Percentiles rank a stretch among this genome's conserved stretches.
These are phyloP conservation scores for Candida pseudoviswanathii DNA, from an alignment of 1,139 yeast genomes.

Conservation along the genomic window DNA sequence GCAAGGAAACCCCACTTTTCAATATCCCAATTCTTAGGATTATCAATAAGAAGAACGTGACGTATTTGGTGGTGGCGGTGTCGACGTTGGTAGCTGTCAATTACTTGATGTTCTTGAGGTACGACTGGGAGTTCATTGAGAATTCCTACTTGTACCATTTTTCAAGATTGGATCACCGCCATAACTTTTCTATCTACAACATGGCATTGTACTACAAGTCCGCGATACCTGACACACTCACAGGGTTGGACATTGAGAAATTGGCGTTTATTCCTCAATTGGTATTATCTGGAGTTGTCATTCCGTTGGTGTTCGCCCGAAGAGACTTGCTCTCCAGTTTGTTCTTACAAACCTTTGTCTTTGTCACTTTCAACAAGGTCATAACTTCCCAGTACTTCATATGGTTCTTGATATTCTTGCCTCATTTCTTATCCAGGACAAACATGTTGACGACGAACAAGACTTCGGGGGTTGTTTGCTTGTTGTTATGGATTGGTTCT, in stretches of 20 bases:
- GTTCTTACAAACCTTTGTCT: conserved; percentile 87
- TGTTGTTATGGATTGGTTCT: conserved; percentile 62
- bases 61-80: conserved; percentile 42
- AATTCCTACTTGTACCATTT: conserved; percentile 86
- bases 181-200: conserved; percentile 89
- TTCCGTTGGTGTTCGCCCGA: conserved; percentile 63
- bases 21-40: conserved; percentile 35
- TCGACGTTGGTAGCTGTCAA: conserved; percentile 51
- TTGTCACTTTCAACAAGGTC: conserved; percentile 90
- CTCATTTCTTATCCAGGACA: conserved; percentile 62
- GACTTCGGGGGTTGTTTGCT: conserved; percentile 39
- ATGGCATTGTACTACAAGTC: conserved; percentile 70
- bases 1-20: conserved; percentile 22
- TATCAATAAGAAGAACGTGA: conserved; percentile 48
- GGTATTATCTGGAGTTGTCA: conserved; percentile 53
- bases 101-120: conserved; percentile 59
- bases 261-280: conserved; percentile 86
- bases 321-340: conserved; percentile 61
- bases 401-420: conserved; percentile 87
- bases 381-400: conserved; percentile 93
- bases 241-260: conserved; percentile 33
- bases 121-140: conserved; percentile 76
- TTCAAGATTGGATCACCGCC: conserved; percentile 86
- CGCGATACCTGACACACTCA: conserved; percentile 22
- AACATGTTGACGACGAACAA: conserved; percentile 26